These are phyloP conservation scores for Solanum lycopersicoides DNA, from an alignment of 257 asterid genomes.

Conservation along the genomic window DNA sequence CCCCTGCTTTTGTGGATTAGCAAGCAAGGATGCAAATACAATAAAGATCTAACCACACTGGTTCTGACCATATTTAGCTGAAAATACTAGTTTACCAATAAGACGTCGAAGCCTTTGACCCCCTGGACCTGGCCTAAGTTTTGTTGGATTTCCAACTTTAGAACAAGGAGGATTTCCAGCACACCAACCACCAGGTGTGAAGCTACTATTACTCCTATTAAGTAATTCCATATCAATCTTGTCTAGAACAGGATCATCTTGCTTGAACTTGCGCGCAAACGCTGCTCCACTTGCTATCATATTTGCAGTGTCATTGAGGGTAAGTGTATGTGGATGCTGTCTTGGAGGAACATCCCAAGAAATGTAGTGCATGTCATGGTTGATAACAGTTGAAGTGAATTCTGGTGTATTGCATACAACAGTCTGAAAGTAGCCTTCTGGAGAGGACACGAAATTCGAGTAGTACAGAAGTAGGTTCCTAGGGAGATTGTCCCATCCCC, in stretches of 20 bases:
- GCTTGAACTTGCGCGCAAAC: slow-evolving; percentile 78
- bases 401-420: slow-evolving; percentile 81
- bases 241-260: slow-evolving; percentile 46
- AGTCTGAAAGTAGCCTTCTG: slow-evolving; percentile 94
- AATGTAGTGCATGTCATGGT: slow-evolving; percentile 93
- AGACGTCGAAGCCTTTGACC: slow-evolving; percentile 59
- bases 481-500: slow-evolving; percentile 99
- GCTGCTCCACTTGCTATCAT: slow-evolving; percentile 66
- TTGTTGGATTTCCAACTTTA: slow-evolving; percentile 47
- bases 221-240: slow-evolving; percentile 56
- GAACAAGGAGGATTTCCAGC: slow-evolving; percentile 64
- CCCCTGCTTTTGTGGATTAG: not conserved
- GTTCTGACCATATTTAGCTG: slow-evolving; percentile 17
- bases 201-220: slow-evolving; percentile 35
- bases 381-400: slow-evolving; percentile 56
- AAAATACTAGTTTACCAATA: slow-evolving; percentile 22
- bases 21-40: not conserved
- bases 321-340: slow-evolving; percentile 70
- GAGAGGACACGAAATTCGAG: slow-evolving; percentile 87
- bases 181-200: slow-evolving; percentile 97
- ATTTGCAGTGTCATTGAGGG: slow-evolving; percentile 51
- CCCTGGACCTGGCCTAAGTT: slow-evolving; percentile 61
- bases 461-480: slow-evolving; percentile 86
- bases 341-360: slow-evolving; percentile 87
- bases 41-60: slow-evolving; percentile 45